A percentile compares a stretch with the other conserved stretches of the same genome.
These are phyloP conservation scores for Oryza punctata DNA, from an alignment of 176 grass and related monocot species.

Conservation along the genomic window DNA sequence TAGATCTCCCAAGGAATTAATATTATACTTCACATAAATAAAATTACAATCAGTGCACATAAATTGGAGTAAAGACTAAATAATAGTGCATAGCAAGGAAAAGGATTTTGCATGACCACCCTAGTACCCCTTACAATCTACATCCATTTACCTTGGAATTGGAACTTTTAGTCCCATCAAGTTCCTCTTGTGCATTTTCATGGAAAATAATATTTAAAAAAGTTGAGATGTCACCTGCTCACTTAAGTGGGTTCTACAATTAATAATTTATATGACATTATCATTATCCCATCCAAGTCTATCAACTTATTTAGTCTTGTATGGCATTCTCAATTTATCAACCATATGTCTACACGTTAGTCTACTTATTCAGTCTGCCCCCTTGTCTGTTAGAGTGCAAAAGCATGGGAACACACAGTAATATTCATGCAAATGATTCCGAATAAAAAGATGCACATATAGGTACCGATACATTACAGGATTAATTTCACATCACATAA, in stretches of 20 bases:
- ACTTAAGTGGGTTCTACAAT: neutral
- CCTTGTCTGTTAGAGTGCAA: neutral
- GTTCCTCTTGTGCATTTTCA: neutral
- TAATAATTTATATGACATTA: neutral
- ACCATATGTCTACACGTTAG: neutral
- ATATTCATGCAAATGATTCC: neutral
- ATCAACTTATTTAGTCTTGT: neutral
- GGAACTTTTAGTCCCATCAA: neutral
- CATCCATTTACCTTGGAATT: neutral
- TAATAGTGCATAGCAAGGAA: neutral
- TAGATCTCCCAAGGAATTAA: neutral
- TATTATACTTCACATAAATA: neutral
- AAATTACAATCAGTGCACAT: neutral
- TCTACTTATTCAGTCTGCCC: neutral
- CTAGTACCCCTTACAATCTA: neutral
- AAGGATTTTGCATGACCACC: neutral
- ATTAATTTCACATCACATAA: neutral
- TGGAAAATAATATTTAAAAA: neutral
- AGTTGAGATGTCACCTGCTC: neutral
- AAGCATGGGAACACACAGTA: neutral
- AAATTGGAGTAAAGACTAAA: neutral
- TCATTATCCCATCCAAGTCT: neutral
- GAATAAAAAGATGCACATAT: neutral
- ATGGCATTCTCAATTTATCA: neutral
- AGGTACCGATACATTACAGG: neutral